Conservation (phyloP, 1,139 yeast genomes). For the Candida tunisiensis region DNA sequence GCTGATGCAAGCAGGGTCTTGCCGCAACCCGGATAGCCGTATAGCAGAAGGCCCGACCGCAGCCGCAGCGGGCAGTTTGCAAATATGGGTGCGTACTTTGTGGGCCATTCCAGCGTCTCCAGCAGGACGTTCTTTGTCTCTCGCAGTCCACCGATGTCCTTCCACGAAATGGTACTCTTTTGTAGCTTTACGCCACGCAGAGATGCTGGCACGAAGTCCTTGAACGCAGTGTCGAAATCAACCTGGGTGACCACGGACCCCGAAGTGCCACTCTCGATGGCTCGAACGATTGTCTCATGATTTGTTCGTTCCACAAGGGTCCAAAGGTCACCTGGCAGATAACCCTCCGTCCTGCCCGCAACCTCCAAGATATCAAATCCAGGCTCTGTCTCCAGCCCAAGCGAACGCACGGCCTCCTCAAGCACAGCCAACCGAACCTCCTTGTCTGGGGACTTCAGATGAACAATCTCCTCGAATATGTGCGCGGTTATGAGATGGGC, state of each 20-base stretch:
- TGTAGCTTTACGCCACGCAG: constrained; percentile 78
- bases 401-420: constrained; percentile 25
- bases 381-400: constrained; percentile 18
- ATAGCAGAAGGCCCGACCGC: constrained; percentile 76
- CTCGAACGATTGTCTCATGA: constrained; percentile 25
- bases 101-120: constrained; percentile 95
- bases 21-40: constrained; percentile 98
- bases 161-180: constrained; percentile 63
- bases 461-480: constrained; percentile 45
- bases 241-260: constrained; percentile 1
- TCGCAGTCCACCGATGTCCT: constrained; percentile 73
- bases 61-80: constrained; percentile 73
- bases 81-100: constrained; percentile 87
- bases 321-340: constrained; percentile 67
- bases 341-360: constrained; percentile 74
- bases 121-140: constrained; percentile 61
- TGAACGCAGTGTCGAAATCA: constrained; percentile 40
- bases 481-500: constrained; percentile 48
- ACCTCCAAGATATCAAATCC: constrained; percentile 50
- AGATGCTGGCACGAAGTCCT: constrained; percentile 63
- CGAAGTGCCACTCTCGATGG: constrained; percentile 5
- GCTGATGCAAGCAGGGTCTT: constrained; percentile 89
- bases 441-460: constrained; percentile 56
- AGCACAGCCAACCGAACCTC: constrained; percentile 38
- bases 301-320: constrained; percentile 58